Conservation (phyloP, 208 protist species). For the Trypanosoma grayi region DNA sequence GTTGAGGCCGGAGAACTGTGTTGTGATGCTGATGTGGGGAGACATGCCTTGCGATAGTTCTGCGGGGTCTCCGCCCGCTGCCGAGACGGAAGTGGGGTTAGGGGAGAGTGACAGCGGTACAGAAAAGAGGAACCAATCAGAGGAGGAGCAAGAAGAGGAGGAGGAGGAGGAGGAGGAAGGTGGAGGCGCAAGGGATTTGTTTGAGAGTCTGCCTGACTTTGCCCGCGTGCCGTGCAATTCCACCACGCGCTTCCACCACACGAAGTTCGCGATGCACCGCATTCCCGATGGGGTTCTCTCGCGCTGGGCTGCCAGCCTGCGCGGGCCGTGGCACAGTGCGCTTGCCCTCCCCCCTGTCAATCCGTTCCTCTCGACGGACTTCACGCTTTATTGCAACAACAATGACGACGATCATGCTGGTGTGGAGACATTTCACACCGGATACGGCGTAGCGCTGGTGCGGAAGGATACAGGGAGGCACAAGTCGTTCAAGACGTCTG, state of each 20-base stretch:
- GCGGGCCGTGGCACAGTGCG: constrained; percentile 1
- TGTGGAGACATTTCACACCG: constrained; percentile 22
- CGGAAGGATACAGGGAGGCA: constrained; percentile 30
- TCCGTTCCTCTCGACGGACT: constrained; percentile 72
- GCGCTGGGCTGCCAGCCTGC: constrained; percentile 36
- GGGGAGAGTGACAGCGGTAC: constrained; percentile 7
- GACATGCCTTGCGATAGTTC: constrained; percentile 37
- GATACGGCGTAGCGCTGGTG: constrained; percentile 47
- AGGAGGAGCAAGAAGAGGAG: constrained; percentile 10
- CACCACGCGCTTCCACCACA: constrained; percentile 35
- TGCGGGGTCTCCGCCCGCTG: background rate
- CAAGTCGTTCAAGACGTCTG: constrained; percentile 59
- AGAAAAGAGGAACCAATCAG: background rate
- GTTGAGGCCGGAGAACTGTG: constrained; percentile 51
- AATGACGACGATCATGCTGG: constrained; percentile 9
- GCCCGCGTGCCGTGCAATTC: constrained; percentile 32
- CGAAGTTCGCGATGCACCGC: constrained; percentile 18
- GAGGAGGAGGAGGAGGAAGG: background rate
- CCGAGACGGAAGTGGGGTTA: background rate
- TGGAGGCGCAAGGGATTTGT: constrained; percentile 22
- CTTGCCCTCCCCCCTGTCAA: constrained; percentile 35
- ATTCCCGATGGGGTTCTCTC: constrained; percentile 43
- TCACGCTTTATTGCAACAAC: constrained; percentile 39
- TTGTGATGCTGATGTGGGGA: constrained; percentile 51
- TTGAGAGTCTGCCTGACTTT: constrained; percentile 53